Evolutionary conservation across 1,284 basidiomycete species (phyloP).

Genomic region (Xerocomus minutiporus): DNA sequence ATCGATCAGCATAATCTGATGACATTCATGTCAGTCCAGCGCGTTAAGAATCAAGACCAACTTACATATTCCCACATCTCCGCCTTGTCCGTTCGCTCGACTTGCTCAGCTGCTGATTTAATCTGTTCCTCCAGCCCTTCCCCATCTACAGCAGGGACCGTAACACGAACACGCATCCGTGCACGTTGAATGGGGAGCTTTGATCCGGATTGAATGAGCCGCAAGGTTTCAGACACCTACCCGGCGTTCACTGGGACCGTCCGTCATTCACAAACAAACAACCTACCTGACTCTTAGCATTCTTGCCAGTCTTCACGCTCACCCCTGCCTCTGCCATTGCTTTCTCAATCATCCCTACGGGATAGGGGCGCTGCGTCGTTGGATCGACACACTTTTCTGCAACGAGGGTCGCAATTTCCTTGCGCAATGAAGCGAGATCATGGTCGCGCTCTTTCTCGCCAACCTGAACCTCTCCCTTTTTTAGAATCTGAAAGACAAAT

Average conservation of each 20-base stretch:
- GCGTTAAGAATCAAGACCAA: slow-evolving; percentile 11
- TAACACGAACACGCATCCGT: slow-evolving; percentile 86
- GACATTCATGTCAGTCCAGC: slow-evolving; percentile 5
- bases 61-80: slow-evolving; percentile 88
- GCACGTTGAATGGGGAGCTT: slow-evolving; percentile 90
- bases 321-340: slow-evolving; percentile 95
- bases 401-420: slow-evolving; percentile 92
- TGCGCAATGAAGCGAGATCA: slow-evolving; percentile 77
- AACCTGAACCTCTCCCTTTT: slow-evolving; percentile 95
- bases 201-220: slow-evolving; percentile 72
- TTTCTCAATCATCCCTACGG: slow-evolving; percentile 96
- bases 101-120: slow-evolving; percentile 68
- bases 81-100: slow-evolving; percentile 80
- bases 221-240: slow-evolving; percentile 90
- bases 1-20: slow-evolving; percentile 85
- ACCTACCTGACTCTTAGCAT: slow-evolving; percentile 83
- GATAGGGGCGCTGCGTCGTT: slow-evolving; percentile 81
- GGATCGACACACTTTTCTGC: slow-evolving; percentile 96
- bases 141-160: slow-evolving; percentile 71
- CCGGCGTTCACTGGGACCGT: background rate
- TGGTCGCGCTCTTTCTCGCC: slow-evolving; percentile 95
- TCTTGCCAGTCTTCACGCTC: slow-evolving; percentile 85
- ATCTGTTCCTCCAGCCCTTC: slow-evolving; percentile 73
- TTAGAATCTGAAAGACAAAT: slow-evolving; percentile 66
- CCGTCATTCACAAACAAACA: background rate